phyloP scores from a whole-genome alignment of 495 filamentous ascomycete genomes.

The Choiromyces venosus region DNA sequence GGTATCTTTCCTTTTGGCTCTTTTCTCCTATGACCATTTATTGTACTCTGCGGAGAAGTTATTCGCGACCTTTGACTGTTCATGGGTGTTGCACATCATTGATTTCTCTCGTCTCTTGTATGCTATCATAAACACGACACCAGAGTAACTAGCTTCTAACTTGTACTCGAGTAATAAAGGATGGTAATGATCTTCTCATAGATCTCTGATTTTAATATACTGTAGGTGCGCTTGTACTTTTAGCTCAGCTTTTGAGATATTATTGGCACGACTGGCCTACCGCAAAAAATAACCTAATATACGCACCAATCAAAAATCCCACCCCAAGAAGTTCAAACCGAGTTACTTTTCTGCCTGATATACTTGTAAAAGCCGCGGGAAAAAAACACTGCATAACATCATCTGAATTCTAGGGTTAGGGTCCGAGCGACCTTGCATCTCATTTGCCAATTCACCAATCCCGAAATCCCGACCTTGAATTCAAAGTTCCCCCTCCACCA shows the following conservation, averaged over 20 bases:
- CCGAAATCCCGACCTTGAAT: background rate
- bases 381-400: background rate
- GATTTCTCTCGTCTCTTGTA: background rate
- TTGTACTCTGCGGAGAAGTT: background rate
- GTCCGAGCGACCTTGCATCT: background rate
- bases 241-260: background rate
- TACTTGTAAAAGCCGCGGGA: background rate
- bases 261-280: background rate
- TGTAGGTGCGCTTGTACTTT: background rate
- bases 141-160: background rate
- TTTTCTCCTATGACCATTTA: background rate
- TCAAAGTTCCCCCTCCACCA: background rate
- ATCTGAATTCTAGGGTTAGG: background rate
- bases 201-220: background rate
- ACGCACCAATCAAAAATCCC: background rate
- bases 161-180: background rate
- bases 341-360: background rate
- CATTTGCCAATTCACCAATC: background rate
- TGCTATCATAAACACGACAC: background rate
- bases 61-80: background rate
- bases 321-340: background rate
- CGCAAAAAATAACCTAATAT: too few relatives aligned
- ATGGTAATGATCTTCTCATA: background rate
- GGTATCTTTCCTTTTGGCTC: background rate
- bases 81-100: background rate